phyloP scores from a whole-genome alignment of 2,329 filamentous ascomycete species.

The Diaporthe citrichinensis region DNA sequence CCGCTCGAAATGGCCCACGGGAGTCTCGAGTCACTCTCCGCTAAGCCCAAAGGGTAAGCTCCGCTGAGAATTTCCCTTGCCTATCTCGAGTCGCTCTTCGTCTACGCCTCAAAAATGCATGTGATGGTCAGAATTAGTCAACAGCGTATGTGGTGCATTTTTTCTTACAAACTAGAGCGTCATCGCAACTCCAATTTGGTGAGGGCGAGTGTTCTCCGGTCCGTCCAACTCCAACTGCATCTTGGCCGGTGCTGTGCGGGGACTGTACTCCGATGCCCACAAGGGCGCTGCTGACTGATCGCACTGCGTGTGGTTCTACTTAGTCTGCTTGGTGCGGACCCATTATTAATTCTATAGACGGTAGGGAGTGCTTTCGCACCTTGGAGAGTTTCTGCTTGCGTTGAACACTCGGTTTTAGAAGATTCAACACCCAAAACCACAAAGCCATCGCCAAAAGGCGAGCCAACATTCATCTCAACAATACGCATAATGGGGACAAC shows the following conservation, averaged over 20 bases:
- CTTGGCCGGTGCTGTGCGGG: slow-evolving; percentile 20
- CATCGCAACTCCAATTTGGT: neutral
- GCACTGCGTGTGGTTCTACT: neutral
- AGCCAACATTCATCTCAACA: neutral
- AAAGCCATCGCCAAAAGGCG: neutral
- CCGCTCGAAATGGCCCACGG: neutral
- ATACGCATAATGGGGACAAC: neutral
- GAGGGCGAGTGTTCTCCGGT: slow-evolving; percentile 31
- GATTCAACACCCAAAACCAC: neutral
- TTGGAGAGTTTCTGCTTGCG: rapidly evolving
- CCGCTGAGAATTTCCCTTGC: neutral
- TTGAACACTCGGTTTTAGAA: no score
- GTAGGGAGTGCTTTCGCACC: neutral
- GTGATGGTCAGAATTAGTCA: neutral
- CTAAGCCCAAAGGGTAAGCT: neutral
- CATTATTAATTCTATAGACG: neutral
- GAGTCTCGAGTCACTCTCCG: neutral
- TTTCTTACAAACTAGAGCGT: neutral
- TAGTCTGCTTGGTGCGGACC: neutral
- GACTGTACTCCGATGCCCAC: neutral
- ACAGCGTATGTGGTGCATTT: no score
- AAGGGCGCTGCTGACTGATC: slow-evolving; percentile 10
- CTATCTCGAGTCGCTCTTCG: neutral
- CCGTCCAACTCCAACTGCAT: neutral
- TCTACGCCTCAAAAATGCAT: neutral